These are phyloP conservation scores for Dictyostelium capitatum DNA, from an alignment of 78 protist genomes.

Conservation along the genomic window DNA sequence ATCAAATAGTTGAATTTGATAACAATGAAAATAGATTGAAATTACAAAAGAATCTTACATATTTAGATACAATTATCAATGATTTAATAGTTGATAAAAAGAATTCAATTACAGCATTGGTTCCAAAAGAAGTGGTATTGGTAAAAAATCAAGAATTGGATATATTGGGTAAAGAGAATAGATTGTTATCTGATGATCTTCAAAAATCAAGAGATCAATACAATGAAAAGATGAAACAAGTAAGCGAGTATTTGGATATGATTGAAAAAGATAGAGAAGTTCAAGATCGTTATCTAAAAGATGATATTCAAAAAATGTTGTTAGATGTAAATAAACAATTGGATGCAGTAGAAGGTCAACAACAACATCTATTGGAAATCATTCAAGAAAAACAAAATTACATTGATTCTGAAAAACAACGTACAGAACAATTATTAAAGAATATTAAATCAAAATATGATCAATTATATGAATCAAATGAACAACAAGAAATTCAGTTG, in stretches of 20 bases:
- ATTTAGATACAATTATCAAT: background rate
- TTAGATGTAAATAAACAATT: background rate
- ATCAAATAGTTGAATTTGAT: background rate
- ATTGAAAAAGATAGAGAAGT: conserved; percentile 1
- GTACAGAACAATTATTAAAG: background rate
- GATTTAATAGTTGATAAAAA: background rate
- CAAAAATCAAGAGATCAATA: background rate
- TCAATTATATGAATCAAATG: conserved; percentile 21
- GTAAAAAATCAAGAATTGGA: conserved; percentile 21
- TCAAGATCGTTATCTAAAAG: background rate
- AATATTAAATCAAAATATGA: conserved; percentile 25
- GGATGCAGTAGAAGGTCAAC: background rate
- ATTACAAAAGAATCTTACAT: conserved; percentile 5
- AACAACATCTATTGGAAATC: background rate
- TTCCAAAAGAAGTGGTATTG: background rate
- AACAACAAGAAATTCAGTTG: background rate
- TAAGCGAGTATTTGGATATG: background rate
- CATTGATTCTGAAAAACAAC: background rate
- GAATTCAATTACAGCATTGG: too few species aligned
- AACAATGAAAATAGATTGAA: background rate
- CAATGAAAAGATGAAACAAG: background rate
- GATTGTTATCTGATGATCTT: background rate
- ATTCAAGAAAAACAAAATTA: background rate
- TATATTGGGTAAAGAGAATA: background rate
- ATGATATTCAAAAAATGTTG: background rate